Base-by-base conservation (phyloP, 768 basidiomycete species). In the Leccinum subgranulosum region DNA sequence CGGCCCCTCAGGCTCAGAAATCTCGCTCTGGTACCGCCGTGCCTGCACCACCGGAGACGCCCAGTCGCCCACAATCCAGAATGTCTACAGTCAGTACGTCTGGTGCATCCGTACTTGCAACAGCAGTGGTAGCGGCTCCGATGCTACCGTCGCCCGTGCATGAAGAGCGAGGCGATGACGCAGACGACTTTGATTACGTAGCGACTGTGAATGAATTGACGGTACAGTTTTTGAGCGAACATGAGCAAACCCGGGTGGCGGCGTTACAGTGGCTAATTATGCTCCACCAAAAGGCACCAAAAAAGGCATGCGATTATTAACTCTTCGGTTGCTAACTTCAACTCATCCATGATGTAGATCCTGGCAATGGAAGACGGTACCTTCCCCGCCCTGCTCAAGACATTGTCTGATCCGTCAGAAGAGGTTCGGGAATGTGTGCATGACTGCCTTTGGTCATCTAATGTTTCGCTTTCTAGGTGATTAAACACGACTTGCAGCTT, bases 191-290 rank as follows among this genome's bases (percentile, higher is more conserved):
- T 65, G 93, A 97, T 68, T 97, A 97, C 65, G 89, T 92, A 62
- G 83, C 86, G 19, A 98, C 94, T 0, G 96, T 99, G 52, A 92
- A 91, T 66, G 92, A 90, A 51, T 73, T 99, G 61, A 97, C 94
- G 4, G 78, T 97, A 51, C 94, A 97, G 64, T 95, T 99, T 70
- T 69, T 98, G 73, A 94, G 91, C 72, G 96, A 99, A 73, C 94
- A 92, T 64, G 96, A 97, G 69, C 94, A 98, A 68, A 98, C 97
- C 0, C 79, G 95, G 50, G 92, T 98, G 6, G 94, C 94, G 27
- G 94, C 96, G 3, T 72, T 99, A 64, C 95, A 96, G 74, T 99
- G 97, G 97, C 77, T 99, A 39, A 87, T 97, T 56, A 99, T 99
- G 97, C 76, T 99, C 52, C 97, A 99, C 74, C 91, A 95, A 70